Evolutionary conservation across 2,329 filamentous ascomycete species (phyloP), one percentile per base, ranked within the genome.

Genomic region (Fusarium devonianum): DNA sequence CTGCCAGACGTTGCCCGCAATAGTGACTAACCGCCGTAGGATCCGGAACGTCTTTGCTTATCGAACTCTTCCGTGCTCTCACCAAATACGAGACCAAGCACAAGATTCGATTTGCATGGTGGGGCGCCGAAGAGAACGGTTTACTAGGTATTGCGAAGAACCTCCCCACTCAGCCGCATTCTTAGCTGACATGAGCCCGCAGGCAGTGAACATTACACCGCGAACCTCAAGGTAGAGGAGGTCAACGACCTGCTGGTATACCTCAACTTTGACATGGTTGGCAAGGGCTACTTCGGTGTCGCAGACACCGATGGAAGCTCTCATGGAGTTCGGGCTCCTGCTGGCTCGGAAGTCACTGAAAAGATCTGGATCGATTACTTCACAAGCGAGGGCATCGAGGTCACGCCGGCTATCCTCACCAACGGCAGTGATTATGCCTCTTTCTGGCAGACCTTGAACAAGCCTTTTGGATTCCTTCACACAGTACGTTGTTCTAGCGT

Each of bases 391-490:
- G 73, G 73, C 9, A 59, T 70, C n/a, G 56, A 68, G 18, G 63
- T 66, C 4, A 56, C 49, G 0, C 60, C 56, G 3, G 48, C 57
- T 3, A 41, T 40, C 7, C 49, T 65, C n/a, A 60, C 51, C 45
- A 81, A 80, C 7, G 77, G 59, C 8, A 62, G 59, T 36, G 59
- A 62, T 4, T 62, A 62, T 38, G 59, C 59, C 8, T 34, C 59
- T 2, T 62, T 62, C 29, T 62, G 59, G 59, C 52, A 62, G 14
- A 74, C 75, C 17, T 11, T 62, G 28, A 54, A 60, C 21, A 62
- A 62, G 25, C 59, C 59, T 2, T 62, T 62, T 7, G 58, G 59
- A 0, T 62, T 62, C 43, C 23, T 62, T 1, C 59, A 62, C n/a
- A 62, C 58, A 3, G 45, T 34, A 14, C 13, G 19, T n/a, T n/a